Evolutionary conservation across 75 land plant genomes (phyloP), one percentile per base, ranked within the genome.

Genomic region (Pinus tabuliformis): DNA sequence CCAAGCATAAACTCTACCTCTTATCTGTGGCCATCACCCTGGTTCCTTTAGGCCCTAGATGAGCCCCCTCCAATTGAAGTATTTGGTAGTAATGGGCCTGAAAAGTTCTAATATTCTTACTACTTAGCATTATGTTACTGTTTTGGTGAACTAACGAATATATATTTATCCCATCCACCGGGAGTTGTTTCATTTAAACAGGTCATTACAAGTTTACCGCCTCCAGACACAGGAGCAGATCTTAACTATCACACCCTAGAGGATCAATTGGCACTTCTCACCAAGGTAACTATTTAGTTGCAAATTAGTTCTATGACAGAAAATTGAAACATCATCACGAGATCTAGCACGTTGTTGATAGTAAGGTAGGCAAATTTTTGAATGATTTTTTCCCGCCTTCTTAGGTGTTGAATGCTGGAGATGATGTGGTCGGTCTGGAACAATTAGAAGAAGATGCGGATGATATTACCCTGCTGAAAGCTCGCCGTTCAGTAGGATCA

Each of bases 141-240:
- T 49, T 49, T 49, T 49, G 54, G 54, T 49, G 54, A 49, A 49
- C 54, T 49, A 49, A 49, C 9, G 12, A 49, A 49, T 9, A 9
- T 9, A 49, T 49, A 11, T 49, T 49, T 49, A 49, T 11, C 54
- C 54, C 54, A 49, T 49, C 1, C 2, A 11, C 8, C 9, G 54
- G 11, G 11, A 49, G 9, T 49, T 49, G 12, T 9, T 49, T 49
- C 54, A 7, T 60, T 60, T 21, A 57, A 28, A 58, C 82, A 95
- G 98, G 90, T 96, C 5, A 91, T 96, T n/a, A 96, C 99, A 77
- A 87, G 98, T 77, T 78, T 96, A 82, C 99, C 99, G 3, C 99
- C 99, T 58, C 74, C 93, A 57, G 99, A 92, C 78, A 56, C 90
- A 4, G 99, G 98, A 60, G 77, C 95, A 70, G 95, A 92, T 20